Evolutionary conservation across 257 asterid species (phyloP), one percentile per base, ranked within the genome.

Genomic region (Scutellaria baicalensis): DNA sequence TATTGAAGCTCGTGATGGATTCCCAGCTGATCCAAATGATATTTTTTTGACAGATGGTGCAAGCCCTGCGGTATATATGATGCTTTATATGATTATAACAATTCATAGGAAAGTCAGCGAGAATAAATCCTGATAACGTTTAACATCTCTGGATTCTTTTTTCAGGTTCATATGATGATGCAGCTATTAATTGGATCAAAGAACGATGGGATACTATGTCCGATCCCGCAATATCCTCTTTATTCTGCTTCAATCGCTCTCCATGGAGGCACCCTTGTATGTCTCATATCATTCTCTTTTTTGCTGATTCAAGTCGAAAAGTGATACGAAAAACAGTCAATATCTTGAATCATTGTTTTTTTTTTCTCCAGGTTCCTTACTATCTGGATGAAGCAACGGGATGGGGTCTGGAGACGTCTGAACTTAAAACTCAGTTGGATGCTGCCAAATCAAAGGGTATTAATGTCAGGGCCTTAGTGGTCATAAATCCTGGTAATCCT

Each of bases 121-220:
- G 9, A 47, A 9, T 31, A 54, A 62, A 50, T 69, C 43, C 38
- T 36, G 47, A 43, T 13, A 40, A 50, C 43, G 44, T 6, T 59
- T 65, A 47, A 59, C 69, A 39, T 59, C 21, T 42, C 27, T 35
- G 5, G 40, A 14, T 47, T 43, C 9, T 51, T 67, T 60, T 52
- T 67, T 47, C 86, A 94, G 99, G 99, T 94, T 72, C 99, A 94
- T 74, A 91, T 94, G 99, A 94, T 94, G 99, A 94, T 94, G 97
- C 99, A 91, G 75, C 74, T 94, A 64, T 70, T 94, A 83, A 80
- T 89, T 76, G 78, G 98, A 52, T 88, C 95, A 1, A 83, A 89
- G 79, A 77, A 78, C 17, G 99, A 94, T 76, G 99, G 99, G 68
- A 91, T 94, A 64, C 81, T 94, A 70, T 94, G 99, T 68, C 99